Percentiles rank a stretch among this genome's conserved stretches.
Evolutionary conservation across 106 monocot species (phyloP).

Genomic region (Acanthochlamys bracteata): DNA sequence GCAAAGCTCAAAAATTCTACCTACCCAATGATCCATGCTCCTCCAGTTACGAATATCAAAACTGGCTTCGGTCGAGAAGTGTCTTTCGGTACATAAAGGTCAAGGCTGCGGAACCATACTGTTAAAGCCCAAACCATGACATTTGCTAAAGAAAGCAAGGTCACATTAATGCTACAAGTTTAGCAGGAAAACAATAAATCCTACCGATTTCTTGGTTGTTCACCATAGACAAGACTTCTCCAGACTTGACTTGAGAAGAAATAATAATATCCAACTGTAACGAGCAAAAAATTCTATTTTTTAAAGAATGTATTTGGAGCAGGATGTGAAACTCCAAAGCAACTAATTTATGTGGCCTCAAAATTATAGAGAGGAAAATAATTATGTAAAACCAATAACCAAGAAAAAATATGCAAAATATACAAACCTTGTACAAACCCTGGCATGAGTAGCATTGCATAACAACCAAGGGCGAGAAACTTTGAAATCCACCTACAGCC

Average conservation of each 20-base stretch:
- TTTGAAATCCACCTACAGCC: slow-evolving; percentile 91
- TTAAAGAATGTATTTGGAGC: background rate
- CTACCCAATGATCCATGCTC: slow-evolving; percentile 99
- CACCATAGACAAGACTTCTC: slow-evolving; percentile 88
- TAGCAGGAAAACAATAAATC: background rate
- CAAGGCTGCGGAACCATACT: slow-evolving; percentile 47
- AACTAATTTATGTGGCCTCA: background rate
- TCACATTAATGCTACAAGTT: background rate
- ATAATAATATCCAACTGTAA: slow-evolving; percentile 87
- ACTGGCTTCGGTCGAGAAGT: slow-evolving; percentile 52
- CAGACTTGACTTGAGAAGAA: slow-evolving; percentile 75
- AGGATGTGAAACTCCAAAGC: background rate
- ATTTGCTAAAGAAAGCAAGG: background rate
- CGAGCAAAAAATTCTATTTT: background rate
- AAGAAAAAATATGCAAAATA: background rate
- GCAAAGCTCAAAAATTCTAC: slow-evolving; percentile 9
- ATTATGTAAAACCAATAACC: background rate
- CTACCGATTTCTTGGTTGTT: slow-evolving; percentile 87
- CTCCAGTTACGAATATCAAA: slow-evolving; percentile 93
- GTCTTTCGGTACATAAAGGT: slow-evolving; percentile 73
- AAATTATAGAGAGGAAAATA: background rate
- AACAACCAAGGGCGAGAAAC: slow-evolving; percentile 84
- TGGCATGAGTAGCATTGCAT: slow-evolving; percentile 83
- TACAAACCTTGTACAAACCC: slow-evolving; percentile 86
- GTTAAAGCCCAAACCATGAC: background rate